phyloP scores from a whole-genome alignment of 768 basidiomycete genomes.

The Lyophyllum semitale region DNA sequence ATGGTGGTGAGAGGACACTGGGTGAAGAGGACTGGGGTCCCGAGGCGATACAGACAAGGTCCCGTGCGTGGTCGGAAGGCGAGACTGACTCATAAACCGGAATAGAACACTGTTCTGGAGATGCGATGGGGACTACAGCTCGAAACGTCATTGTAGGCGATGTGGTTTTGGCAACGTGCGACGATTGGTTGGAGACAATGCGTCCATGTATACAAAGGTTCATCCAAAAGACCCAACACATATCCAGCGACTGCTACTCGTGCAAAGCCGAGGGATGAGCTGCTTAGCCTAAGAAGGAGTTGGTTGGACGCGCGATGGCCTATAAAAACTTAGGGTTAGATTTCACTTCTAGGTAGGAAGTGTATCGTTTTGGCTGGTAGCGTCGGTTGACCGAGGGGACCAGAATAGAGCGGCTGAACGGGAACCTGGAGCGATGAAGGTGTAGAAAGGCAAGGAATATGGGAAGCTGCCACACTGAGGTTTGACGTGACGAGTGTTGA shows the following conservation, averaged over 20 bases:
- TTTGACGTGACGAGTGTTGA: slow-evolving; percentile 16
- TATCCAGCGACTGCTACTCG: slow-evolving; percentile 21
- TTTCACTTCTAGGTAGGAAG: slow-evolving; percentile 46
- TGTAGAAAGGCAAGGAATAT: slow-evolving; percentile 25
- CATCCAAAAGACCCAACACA: slow-evolving; percentile 17
- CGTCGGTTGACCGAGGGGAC: slow-evolving; percentile 34
- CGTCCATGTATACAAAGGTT: slow-evolving; percentile 12
- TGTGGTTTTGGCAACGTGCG: slow-evolving; percentile 13
- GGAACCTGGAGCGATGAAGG: slow-evolving; percentile 54
- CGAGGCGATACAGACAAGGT: slow-evolving; percentile 52
- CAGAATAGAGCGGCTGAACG: slow-evolving; percentile 26
- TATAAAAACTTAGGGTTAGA: slow-evolving; percentile 61
- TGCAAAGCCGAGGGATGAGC: slow-evolving; percentile 22
- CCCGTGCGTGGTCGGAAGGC: slow-evolving; percentile 39
- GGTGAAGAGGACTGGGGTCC: slow-evolving; percentile 41
- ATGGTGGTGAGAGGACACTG: slow-evolving; percentile 13
- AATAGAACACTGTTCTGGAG: slow-evolving; percentile 52
- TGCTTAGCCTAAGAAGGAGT: slow-evolving; percentile 29
- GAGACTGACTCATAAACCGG: slow-evolving; percentile 21
- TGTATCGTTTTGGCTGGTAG: slow-evolving; percentile 57
- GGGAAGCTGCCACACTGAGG: slow-evolving; percentile 11
- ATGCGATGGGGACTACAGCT: slow-evolving; percentile 37
- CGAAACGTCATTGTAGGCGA: slow-evolving; percentile 42
- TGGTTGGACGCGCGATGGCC: slow-evolving; percentile 31
- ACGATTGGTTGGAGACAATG: slow-evolving; percentile 7